Evolutionary conservation across 352 stramenopile genomes (phyloP), one percentile per base, ranked within the genome.

Genomic region (Pythium sukuiense): DNA sequence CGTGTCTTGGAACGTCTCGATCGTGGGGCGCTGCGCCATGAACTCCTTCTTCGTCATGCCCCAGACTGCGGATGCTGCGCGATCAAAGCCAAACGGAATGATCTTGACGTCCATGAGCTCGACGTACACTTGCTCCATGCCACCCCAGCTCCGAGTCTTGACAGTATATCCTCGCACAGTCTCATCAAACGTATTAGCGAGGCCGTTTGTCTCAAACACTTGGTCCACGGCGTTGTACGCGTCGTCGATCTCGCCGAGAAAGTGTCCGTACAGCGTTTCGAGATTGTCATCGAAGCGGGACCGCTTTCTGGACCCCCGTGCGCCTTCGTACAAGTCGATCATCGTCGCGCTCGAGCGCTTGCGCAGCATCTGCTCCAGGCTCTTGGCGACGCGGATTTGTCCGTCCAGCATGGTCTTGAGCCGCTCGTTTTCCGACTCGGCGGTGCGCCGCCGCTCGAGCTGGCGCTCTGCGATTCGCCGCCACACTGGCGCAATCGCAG

Each of bases 381-480:
- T 73, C 39, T 80, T 75, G 27, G 75, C 76, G 48, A 86, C 65
- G 48, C 70, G 63, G 64, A 85, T 82, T 63, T 89, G 81, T 7
- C 66, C 72, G 39, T 87, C 63, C 13, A 89, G 66, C 49, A 73
- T 68, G 12, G 35, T 55, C 20, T 74, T 74, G 3, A 89, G 59
- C 14, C 81, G 72, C 39, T 61, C 58, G 20, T 86, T 85, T 66
- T 89, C 81, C 13, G 52, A 53, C 55, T 89, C 75, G 41, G 78
- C 60, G 20, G 63, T 66, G 9, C 71, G 52, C 7, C 71, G 71
- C 13, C 68, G 65, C 39, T 72, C 60, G 8, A 73, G 69, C 53
- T 89, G 81, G 12, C 81, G 71, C 39, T 82, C 70, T 16, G 78
- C 78, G 20, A 87, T 79, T 13, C 76, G 73, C 16, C 77, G 70